These are phyloP conservation scores for Ampelocalamus luodianensis DNA, from an alignment of 176 grass and related monocot genomes.

Conservation along the genomic window DNA sequence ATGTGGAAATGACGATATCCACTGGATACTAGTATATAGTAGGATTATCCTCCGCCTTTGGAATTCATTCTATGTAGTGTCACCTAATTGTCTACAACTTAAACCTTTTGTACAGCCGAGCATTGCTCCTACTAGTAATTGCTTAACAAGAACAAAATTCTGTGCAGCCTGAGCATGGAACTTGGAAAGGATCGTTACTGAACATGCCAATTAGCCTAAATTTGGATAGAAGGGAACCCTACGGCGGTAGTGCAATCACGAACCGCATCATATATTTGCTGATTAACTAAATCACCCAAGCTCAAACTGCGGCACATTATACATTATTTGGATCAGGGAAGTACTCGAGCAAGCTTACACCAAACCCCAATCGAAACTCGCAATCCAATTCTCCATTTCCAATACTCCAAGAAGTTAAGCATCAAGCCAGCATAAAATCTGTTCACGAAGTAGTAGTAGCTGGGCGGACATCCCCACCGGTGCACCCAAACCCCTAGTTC, in stretches of 20 bases:
- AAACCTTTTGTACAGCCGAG: not conserved
- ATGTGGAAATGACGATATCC: not conserved
- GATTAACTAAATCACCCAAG: not conserved
- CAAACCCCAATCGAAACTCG: not conserved
- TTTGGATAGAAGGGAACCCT: not conserved
- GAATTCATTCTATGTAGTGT: not conserved
- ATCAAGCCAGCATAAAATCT: not conserved
- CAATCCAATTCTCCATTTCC: not conserved
- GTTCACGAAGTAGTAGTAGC: not conserved
- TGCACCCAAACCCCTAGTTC: not conserved
- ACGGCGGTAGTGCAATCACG: too few species aligned
- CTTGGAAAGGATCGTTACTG: not conserved
- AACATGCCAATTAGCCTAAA: not conserved
- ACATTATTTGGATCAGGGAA: not conserved
- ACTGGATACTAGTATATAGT: not conserved
- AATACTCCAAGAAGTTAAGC: not conserved
- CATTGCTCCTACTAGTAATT: not conserved
- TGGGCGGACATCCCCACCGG: too few species aligned
- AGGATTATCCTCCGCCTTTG: not conserved
- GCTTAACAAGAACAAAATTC: not conserved
- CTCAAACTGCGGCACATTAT: not conserved
- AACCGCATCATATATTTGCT: not conserved
- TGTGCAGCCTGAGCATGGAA: not conserved
- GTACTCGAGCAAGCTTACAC: not conserved
- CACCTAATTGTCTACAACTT: not conserved